Conservation (phyloP, 148 eudicot genomes). For the Rhododendron vialii region DNA sequence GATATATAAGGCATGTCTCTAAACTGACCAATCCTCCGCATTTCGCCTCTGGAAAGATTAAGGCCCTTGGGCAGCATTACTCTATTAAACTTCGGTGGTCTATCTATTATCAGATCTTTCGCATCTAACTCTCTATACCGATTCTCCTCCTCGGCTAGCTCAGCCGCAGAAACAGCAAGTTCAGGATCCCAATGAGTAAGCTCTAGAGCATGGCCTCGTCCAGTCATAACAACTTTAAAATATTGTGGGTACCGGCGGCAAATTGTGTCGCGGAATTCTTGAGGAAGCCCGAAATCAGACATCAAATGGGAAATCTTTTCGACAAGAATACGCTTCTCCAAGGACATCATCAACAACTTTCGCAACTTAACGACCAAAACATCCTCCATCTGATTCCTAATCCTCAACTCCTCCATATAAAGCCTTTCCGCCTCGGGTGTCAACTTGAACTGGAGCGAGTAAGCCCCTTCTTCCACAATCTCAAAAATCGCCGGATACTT, state of each 20-base stretch:
- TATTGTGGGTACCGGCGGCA: slow-evolving; percentile 94
- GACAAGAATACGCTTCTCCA: slow-evolving; percentile 72
- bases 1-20: slow-evolving; percentile 89
- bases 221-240: slow-evolving; percentile 71
- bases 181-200: slow-evolving; percentile 98
- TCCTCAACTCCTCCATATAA: slow-evolving; percentile 83
- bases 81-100: slow-evolving; percentile 76
- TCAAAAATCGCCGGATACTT: slow-evolving; percentile 90
- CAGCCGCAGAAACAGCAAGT: slow-evolving; percentile 90
- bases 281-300: slow-evolving; percentile 87
- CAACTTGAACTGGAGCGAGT: slow-evolving; percentile 63
- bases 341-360: slow-evolving; percentile 92
- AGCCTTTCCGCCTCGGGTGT: slow-evolving; percentile 94
- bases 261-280: slow-evolving; percentile 81
- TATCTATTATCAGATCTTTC: slow-evolving; percentile 84
- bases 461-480: slow-evolving; percentile 89
- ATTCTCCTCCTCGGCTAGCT: slow-evolving; percentile 82
- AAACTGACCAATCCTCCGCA: slow-evolving; percentile 73
- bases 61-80: slow-evolving; percentile 82
- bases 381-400: slow-evolving; percentile 91
- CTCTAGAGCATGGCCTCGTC: slow-evolving; percentile 77
- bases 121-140: slow-evolving; percentile 46
- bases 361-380: slow-evolving; percentile 70
- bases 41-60: slow-evolving; percentile 75
- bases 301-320: slow-evolving; percentile 86